Percentiles rank a stretch among this genome's conserved stretches.
phyloP scores from a whole-genome alignment of 1,139 yeast species.

The Yamadazyma kanchanaburiensis region DNA sequence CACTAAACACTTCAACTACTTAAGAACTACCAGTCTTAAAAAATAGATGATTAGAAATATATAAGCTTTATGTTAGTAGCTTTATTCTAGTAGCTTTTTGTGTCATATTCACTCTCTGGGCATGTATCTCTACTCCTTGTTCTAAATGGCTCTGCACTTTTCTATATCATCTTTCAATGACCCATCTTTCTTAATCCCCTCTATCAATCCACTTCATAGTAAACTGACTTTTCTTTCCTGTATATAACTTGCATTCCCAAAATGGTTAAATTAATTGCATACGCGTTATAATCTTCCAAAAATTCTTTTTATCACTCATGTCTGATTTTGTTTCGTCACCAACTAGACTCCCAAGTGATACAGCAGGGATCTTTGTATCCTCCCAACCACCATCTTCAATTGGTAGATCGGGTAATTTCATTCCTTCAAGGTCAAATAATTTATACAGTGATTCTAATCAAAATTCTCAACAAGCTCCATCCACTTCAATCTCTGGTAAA shows the following conservation, averaged over 20 bases:
- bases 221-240: neutral
- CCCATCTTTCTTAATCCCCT: no score
- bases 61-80: no score
- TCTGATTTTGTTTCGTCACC: slow-evolving; percentile 48
- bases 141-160: no score
- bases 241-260: neutral
- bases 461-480: slow-evolving; percentile 13
- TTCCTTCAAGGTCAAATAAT: slow-evolving; percentile 19
- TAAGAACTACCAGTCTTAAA: slow-evolving; percentile 51
- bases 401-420: slow-evolving; percentile 33
- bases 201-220: neutral
- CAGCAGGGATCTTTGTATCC: slow-evolving; percentile 40
- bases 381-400: slow-evolving; percentile 45
- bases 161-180: no score
- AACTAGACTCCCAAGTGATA: slow-evolving; percentile 43
- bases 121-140: no score
- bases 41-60: no score
- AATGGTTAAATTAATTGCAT: slow-evolving; percentile 12
- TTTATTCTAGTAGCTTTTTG: no score
- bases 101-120: no score
- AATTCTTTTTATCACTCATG: slow-evolving; percentile 18
- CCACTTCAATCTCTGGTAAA: slow-evolving; percentile 29
- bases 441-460: slow-evolving; percentile 18
- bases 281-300: slow-evolving; percentile 13
- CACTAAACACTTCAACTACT: slow-evolving; percentile 78